Conservation (phyloP, 2,329 filamentous ascomycete species). For the Neospermospora avenae region DNA sequence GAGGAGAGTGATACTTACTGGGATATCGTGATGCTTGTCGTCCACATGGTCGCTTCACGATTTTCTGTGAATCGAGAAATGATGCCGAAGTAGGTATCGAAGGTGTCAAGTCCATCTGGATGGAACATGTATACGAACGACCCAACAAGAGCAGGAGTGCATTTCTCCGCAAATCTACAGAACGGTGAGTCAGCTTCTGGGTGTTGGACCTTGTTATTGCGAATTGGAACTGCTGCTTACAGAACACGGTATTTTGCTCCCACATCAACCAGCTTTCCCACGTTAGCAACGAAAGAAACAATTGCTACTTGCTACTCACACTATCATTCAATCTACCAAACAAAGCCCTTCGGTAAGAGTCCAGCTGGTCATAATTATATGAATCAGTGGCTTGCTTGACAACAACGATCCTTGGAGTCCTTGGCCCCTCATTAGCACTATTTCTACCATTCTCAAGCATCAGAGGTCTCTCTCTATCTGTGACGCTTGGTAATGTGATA, state of each 20-base stretch:
- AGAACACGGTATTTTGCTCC: conserved; percentile 21
- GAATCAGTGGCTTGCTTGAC: conserved; percentile 10
- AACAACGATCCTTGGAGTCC: not conserved
- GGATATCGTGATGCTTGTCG: conserved; percentile 24
- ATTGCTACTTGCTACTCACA: not conserved
- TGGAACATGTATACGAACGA: conserved; percentile 27
- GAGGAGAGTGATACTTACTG: conserved; percentile 7
- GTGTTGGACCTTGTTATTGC: not conserved
- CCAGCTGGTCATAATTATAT: conserved; percentile 10
- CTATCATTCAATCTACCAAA: conserved; percentile 19
- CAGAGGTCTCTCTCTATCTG: not conserved
- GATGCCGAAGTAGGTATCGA: conserved; percentile 24
- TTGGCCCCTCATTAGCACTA: not conserved
- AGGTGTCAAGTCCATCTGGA: conserved; percentile 22
- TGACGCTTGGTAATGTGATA: not conserved
- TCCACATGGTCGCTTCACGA: conserved; percentile 18
- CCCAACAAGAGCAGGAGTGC: conserved; percentile 18
- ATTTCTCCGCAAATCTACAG: conserved; percentile 23
- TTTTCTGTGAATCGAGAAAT: conserved; percentile 17
- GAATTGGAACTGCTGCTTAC: conserved; percentile 7
- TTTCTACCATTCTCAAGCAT: not conserved
- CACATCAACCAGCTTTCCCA: conserved; percentile 21
- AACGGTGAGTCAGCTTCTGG: not conserved
- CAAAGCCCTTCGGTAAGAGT: conserved; percentile 9
- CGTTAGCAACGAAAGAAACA: not conserved